Base-by-base conservation (phyloP, 495 filamentous ascomycete species). In the Penicillium crystallinum region DNA sequence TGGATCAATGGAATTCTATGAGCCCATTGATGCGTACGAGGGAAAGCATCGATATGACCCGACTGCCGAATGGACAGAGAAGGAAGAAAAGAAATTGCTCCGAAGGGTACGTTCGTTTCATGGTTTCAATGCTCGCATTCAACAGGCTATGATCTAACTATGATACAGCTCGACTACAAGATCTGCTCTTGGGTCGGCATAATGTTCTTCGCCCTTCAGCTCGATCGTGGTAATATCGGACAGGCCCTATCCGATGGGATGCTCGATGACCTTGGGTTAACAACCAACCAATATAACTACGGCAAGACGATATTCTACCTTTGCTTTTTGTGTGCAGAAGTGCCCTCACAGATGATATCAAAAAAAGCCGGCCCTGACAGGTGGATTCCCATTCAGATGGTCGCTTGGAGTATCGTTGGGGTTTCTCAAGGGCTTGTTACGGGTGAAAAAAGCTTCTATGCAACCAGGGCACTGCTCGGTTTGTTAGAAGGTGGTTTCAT, bases 331-430 rank as follows among this genome's bases (percentile, higher is more conserved):
- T 53, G 64, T 11, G 81, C 84, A 0, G 83, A 87, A 53, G 63
- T 87, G 6, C 83, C 84, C 0, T 86, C 83, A 0, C 84, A 87
- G 56, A 71, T 87, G 5, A 63, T 86, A 34, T 74, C 69, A 19
- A 88, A 88, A 58, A 75, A 72, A 58, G 53, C 88, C n/a, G 87
- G 87, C 0, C 84, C 86, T 0, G 86, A 90, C 62, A 72, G 74
- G 11, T 90, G 87, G 83, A 87, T 91, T 30, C 85, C 87, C 1
- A 66, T 79, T 23, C 83, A 88, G 56, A 88, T 89, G 73, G 67
- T 84, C 1, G 69, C 78, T 0, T 90, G 86, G 83, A 82, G 78
- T 45, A 46, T 87, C 3, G 79, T 88, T 17, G 82, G 82, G 2
- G 63, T 66, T 29, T 68, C 64, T 12, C 84, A 89, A 58, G 78